Base-by-base conservation (phyloP, 768 basidiomycete genomes). In the Goffeauzyma gilvescens region DNA sequence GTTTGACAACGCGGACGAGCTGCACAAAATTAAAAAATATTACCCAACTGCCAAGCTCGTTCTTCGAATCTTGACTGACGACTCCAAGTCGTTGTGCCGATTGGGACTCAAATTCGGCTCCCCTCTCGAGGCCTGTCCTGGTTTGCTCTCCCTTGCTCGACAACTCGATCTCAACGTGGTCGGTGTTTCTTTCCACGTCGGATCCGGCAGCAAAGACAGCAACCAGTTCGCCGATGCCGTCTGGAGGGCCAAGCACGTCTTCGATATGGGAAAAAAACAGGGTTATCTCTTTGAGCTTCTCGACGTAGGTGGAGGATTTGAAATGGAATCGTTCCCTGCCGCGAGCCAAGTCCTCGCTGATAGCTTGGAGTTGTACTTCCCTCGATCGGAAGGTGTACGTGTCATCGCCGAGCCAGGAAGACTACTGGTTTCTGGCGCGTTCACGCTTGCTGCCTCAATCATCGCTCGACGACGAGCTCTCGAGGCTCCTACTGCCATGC, bases 101-200 rank as follows among this genome's bases (percentile, higher is more conserved):
- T 77, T 98, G 37, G 86, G 87, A 5, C 74, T 84, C 64, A 96
- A 96, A 65, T 98, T 87, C 50, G 93, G 93, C n/a, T 89, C 90
- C 0, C 75, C 87, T 1, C 71, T 96, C 34, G 69, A 67, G 20
- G 71, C 75, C 12, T 86, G 93, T 17, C 81, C 82, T 3, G 72
- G 69, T 12, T 73, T 98, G 17, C 71, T 98, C 40, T 66, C 69
- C 12, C 81, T 77, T 52, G 93, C 90, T 2, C 71, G 71, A 51
- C 76, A 81, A 53, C 71, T 95, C 21, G 65, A 68, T 24, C 71
- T 98, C 41, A 72, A 87, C 57, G 87, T 98, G 42, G 71, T 95
- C 30, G 93, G 93, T 15, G 81, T 95, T 45, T 84, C 81, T 65
- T 96, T 98, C 73, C 93, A 96, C 62, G 93, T 96, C 34, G 93